phyloP scores from a whole-genome alignment of 2,329 filamentous ascomycete genomes.

The Pseudocercospora pini-densiflorae region DNA sequence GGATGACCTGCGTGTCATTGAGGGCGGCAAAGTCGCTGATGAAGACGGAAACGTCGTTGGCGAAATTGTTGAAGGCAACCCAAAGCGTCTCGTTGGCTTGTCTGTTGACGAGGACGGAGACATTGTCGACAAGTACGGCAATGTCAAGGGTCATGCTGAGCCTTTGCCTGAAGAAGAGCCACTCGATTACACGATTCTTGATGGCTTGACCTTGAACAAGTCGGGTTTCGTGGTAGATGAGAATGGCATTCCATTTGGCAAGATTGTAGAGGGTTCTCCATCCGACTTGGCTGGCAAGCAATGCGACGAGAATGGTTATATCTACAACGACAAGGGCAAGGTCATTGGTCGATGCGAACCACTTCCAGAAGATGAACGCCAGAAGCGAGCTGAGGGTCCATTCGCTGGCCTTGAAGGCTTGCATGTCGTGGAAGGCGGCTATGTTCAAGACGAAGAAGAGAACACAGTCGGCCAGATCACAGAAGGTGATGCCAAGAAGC shows the following conservation, averaged over 20 bases:
- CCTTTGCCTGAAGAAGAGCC: slow-evolving; percentile 55
- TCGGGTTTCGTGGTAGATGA: slow-evolving; percentile 61
- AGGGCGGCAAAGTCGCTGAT: slow-evolving; percentile 55
- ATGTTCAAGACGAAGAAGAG: slow-evolving; percentile 77
- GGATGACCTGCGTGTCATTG: slow-evolving; percentile 53
- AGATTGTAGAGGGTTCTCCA: slow-evolving; percentile 61
- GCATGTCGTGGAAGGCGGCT: slow-evolving; percentile 71
- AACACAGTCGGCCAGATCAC: slow-evolving; percentile 63
- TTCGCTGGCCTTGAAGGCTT: slow-evolving; percentile 70
- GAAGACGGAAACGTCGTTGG: slow-evolving; percentile 58
- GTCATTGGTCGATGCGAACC: slow-evolving; percentile 62
- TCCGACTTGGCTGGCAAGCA: slow-evolving; percentile 61
- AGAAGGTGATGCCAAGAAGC: slow-evolving; percentile 64
- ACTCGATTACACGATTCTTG: slow-evolving; percentile 62
- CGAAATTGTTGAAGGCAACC: slow-evolving; percentile 56
- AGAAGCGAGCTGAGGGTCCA: slow-evolving; percentile 64
- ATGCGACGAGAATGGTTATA: slow-evolving; percentile 60
- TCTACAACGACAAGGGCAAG: slow-evolving; percentile 62
- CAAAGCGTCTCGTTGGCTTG: slow-evolving; percentile 73
- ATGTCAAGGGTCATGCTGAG: slow-evolving; percentile 61
- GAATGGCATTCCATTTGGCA: slow-evolving; percentile 60
- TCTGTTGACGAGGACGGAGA: slow-evolving; percentile 82
- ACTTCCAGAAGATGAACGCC: slow-evolving; percentile 62
- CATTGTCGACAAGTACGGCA: slow-evolving; percentile 74
- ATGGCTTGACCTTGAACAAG: slow-evolving; percentile 68